Conservation (phyloP, 2,329 filamentous ascomycete species). For the Colletotrichum somersetense region DNA sequence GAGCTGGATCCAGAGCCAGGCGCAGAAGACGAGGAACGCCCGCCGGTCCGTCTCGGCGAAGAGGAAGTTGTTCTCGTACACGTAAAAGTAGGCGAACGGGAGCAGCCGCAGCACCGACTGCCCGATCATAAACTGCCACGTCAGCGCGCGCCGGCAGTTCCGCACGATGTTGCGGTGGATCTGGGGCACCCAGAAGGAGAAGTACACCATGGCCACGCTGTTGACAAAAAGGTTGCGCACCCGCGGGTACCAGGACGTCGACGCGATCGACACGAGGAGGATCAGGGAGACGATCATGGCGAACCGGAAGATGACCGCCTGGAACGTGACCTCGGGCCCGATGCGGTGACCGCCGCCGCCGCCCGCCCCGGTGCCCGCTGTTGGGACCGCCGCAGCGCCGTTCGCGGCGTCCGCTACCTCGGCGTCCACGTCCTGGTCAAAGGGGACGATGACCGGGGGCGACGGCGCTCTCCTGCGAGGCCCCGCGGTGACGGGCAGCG, state of each 20-base stretch:
- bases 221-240: constrained; percentile 71
- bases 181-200: constrained; percentile 93
- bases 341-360: constrained; percentile 11
- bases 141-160: constrained; percentile 91
- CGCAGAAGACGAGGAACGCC: constrained; percentile 73
- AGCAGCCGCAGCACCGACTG: constrained; percentile 83
- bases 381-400: constrained; percentile 47
- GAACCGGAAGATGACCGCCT: constrained; percentile 68
- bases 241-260: constrained; percentile 70
- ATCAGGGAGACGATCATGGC: constrained; percentile 67
- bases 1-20: constrained; percentile 91
- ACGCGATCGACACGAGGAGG: constrained; percentile 70
- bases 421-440: constrained; percentile 73
- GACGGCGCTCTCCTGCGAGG: constrained; percentile 46
- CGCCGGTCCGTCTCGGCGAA: constrained; percentile 78
- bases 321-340: constrained; percentile 58
- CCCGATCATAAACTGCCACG: constrained; percentile 90
- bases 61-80: constrained; percentile 81
- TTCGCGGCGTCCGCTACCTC: constrained; percentile 59
- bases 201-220: constrained; percentile 77
- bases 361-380: constrained; percentile 28
- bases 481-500: constrained; percentile 56
- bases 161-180: constrained; percentile 91
- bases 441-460: constrained; percentile 70
- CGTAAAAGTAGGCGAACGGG: constrained; percentile 89